A percentile compares a stretch with the other conserved stretches of the same genome.
Evolutionary conservation across 441 rosid species (phyloP).

Genomic region (Erodium moschatum): DNA sequence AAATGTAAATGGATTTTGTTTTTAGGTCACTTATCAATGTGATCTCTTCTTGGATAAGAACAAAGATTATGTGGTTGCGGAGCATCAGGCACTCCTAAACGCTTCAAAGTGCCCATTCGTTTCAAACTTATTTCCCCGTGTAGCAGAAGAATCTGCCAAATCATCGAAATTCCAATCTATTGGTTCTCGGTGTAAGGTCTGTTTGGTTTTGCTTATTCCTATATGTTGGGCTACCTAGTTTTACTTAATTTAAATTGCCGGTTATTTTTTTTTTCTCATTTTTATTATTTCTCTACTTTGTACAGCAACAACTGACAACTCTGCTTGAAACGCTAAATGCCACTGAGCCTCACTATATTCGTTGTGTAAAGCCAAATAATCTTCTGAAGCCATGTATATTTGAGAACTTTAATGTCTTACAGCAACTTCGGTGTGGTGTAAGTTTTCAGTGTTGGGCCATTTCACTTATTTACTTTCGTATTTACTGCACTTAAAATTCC

Average conservation of each 20-base stretch:
- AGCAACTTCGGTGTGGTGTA: conserved; percentile 96
- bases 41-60: conserved; percentile 88
- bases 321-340: conserved; percentile 85
- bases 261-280: conserved; percentile 11
- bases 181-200: conserved; percentile 89
- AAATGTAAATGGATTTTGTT: conserved; percentile 10
- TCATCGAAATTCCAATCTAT: conserved; percentile 88
- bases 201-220: conserved; percentile 21
- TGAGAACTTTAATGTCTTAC: conserved; percentile 71
- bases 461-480: conserved; percentile 14
- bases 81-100: conserved; percentile 79
- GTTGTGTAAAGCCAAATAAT: conserved; percentile 93
- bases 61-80: conserved; percentile 94
- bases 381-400: conserved; percentile 74
- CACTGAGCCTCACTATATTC: conserved; percentile 89
- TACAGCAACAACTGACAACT: conserved; percentile 92
- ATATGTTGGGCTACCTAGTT: not conserved
- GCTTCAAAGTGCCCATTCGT: conserved; percentile 74
- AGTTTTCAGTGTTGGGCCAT: conserved; percentile 32
- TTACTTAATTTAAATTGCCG: conserved; percentile 15
- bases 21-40: conserved; percentile 90
- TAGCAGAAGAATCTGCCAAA: conserved; percentile 81
- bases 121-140: conserved; percentile 67
- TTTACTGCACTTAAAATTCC: conserved; percentile 4
- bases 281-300: conserved; percentile 13